Conservation (phyloP, 345 rosid species). For the Toxicodendron radicans region DNA sequence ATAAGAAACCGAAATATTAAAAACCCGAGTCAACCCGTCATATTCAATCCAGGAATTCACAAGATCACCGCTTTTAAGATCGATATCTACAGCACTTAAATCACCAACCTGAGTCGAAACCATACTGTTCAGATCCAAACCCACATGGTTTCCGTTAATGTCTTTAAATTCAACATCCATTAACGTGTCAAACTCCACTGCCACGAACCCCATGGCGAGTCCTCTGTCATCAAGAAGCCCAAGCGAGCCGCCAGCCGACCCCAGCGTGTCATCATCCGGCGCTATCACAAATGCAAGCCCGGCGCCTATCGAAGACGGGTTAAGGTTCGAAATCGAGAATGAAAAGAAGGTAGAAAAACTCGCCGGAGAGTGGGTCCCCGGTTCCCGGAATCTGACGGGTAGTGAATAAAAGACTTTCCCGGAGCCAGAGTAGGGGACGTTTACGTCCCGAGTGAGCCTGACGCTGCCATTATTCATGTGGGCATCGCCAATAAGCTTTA, state of each 20-base stretch:
- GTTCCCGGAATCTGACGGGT: slow-evolving; percentile 72
- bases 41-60: slow-evolving; percentile 90
- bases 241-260: slow-evolving; percentile 72
- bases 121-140: slow-evolving; percentile 82
- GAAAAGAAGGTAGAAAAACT: slow-evolving; percentile 91
- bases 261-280: slow-evolving; percentile 63
- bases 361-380: slow-evolving; percentile 44
- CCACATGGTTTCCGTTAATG: slow-evolving; percentile 94
- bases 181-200: slow-evolving; percentile 90
- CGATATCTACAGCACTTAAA: slow-evolving; percentile 61
- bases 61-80: slow-evolving; percentile 87
- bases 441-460: slow-evolving; percentile 78
- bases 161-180: slow-evolving; percentile 88
- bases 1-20: slow-evolving; percentile 69
- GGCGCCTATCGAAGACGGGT: slow-evolving; percentile 92
- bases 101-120: slow-evolving; percentile 71
- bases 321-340: slow-evolving; percentile 67
- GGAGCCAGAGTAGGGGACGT: slow-evolving; percentile 82
- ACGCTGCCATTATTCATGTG: slow-evolving; percentile 78
- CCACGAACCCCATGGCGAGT: slow-evolving; percentile 58
- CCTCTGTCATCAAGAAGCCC: slow-evolving; percentile 55
- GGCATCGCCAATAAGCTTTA: slow-evolving; percentile 88
- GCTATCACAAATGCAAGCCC: slow-evolving; percentile 90
- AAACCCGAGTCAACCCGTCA: slow-evolving; percentile 45
- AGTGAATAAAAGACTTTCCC: slow-evolving; percentile 76